phyloP scores from a whole-genome alignment of 352 stramenopile genomes.

The Phytophthora meadii region DNA sequence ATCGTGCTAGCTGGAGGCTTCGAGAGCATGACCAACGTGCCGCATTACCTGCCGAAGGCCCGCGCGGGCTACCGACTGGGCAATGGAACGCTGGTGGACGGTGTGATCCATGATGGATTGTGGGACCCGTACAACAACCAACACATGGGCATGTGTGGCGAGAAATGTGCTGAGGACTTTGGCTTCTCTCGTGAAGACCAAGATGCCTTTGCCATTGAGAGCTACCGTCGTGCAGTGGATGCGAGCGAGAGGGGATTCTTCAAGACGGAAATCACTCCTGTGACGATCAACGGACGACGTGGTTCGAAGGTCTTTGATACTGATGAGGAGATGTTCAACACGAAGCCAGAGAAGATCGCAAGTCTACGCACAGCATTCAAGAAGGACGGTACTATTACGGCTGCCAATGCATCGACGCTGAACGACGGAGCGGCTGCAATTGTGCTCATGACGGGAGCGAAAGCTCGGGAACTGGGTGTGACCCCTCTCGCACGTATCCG shows the following conservation, averaged over 20 bases:
- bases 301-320: constrained; percentile 75
- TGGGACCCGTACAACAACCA: constrained; percentile 98
- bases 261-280: constrained; percentile 90
- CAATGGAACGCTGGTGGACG: constrained; percentile 90
- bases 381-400: constrained; percentile 96
- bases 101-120: constrained; percentile 95
- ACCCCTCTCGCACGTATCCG: constrained; percentile 80
- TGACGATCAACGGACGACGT: constrained; percentile 77
- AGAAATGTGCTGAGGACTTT: constrained; percentile 95
- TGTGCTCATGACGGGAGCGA: constrained; percentile 94
- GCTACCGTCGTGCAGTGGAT: constrained; percentile 86
- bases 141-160: constrained; percentile 95
- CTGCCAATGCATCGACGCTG: constrained; percentile 96
- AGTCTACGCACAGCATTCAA: constrained; percentile 94
- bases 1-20: constrained; percentile 95
- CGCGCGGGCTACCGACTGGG: constrained; percentile 93
- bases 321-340: constrained; percentile 94
- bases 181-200: constrained; percentile 94
- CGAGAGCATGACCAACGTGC: constrained; percentile 98
- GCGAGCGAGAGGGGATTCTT: constrained; percentile 90
- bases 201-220: constrained; percentile 95
- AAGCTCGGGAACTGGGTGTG: constrained; percentile 85
- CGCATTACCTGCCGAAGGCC: constrained; percentile 96
- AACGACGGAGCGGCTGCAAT: constrained; percentile 98
- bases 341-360: constrained; percentile 93